These are phyloP conservation scores for Canariomyces notabilis DNA, from an alignment of 2,329 filamentous ascomycete species.

Conservation along the genomic window DNA sequence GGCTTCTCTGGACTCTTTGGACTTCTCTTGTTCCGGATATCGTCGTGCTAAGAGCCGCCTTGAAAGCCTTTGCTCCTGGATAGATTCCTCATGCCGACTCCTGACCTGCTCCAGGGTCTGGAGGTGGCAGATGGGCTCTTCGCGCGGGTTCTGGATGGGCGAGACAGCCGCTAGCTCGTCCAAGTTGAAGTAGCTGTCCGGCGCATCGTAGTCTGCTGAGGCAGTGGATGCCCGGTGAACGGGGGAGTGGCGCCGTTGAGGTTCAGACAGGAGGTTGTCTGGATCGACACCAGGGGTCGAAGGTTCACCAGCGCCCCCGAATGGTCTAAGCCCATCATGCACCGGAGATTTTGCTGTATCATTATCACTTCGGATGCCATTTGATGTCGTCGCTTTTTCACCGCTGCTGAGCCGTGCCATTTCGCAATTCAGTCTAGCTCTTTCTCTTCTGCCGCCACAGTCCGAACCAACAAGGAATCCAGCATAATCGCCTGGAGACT, in stretches of 20 bases:
- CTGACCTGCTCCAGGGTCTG: constrained; percentile 37
- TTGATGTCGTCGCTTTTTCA: not conserved
- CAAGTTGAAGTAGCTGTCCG: constrained; percentile 38
- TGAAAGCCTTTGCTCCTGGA: constrained; percentile 15
- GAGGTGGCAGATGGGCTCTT: constrained; percentile 33
- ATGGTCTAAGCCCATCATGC: not conserved
- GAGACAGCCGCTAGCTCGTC: constrained; percentile 38
- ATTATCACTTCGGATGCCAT: not conserved
- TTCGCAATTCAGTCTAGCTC: not conserved
- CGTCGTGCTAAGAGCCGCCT: not conserved
- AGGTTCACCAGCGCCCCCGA: not conserved
- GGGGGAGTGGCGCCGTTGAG: not conserved
- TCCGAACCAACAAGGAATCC: too few relatives aligned
- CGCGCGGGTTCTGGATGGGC: constrained; percentile 40
- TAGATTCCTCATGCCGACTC: constrained; percentile 26
- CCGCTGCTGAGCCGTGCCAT: not conserved
- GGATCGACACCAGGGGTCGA: not conserved
- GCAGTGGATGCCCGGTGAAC: constrained; percentile 12
- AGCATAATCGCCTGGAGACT: too few relatives aligned
- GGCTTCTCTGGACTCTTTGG: not conserved
- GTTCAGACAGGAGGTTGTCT: not conserved
- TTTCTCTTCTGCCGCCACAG: not conserved
- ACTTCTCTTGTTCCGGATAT: constrained; percentile 3
- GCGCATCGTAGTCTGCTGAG: constrained; percentile 31
- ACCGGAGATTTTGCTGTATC: not conserved